Evolutionary conservation across 1,139 yeast genomes (phyloP).

Genomic region (Meyerozyma guilliermondii): DNA sequence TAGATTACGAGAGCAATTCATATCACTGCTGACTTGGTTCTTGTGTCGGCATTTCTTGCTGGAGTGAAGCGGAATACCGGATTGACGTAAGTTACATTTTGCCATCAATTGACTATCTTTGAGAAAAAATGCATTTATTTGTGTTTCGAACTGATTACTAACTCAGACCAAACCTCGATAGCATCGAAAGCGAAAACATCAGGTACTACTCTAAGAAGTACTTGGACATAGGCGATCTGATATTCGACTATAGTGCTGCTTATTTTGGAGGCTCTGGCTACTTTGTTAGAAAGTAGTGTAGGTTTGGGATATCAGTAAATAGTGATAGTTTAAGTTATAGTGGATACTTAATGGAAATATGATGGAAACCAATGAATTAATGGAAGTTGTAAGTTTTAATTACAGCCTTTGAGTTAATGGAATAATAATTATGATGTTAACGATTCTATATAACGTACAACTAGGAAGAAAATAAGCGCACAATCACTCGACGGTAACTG

Average conservation of each 20-base stretch:
- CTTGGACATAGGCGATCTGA: conserved; percentile 79
- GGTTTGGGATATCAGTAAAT: no score
- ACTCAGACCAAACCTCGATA: conserved; percentile 27
- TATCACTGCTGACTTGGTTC: conserved; percentile 63
- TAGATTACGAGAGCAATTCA: conserved; percentile 64
- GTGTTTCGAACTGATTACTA: no score
- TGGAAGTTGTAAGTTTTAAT: no score
- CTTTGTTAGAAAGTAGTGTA: conserved; percentile 52
- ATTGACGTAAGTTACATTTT: conserved; percentile 40
- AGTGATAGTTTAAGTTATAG: background rate
- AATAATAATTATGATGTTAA: background rate
- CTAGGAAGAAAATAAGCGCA: background rate
- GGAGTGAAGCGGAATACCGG: conserved; percentile 91
- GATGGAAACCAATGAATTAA: no score
- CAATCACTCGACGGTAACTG: conserved; percentile 84
- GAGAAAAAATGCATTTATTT: no score
- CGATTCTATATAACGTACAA: background rate
- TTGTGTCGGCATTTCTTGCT: conserved; percentile 79
- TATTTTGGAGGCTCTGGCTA: conserved; percentile 68
- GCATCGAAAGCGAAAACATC: conserved; percentile 41
- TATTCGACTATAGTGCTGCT: conserved; percentile 70
- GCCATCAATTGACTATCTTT: conserved; percentile 6
- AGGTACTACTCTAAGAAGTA: conserved; percentile 61
- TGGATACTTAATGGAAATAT: no score
- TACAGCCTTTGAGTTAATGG: background rate